Evolutionary conservation across 305 asterid genomes (phyloP).

Genomic region (Coffea humblotiana): DNA sequence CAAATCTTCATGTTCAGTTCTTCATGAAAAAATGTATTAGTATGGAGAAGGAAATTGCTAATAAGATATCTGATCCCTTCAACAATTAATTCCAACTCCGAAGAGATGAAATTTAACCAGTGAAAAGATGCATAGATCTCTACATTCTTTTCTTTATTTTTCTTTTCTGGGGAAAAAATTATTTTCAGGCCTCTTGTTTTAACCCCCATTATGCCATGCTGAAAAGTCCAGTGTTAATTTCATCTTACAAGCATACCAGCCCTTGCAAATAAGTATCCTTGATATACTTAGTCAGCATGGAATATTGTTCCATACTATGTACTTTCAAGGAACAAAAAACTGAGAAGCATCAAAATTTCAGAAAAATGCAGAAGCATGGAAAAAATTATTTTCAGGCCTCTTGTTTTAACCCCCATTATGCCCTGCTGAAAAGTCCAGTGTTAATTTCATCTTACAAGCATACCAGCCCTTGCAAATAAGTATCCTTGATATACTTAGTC

Average conservation of each 20-base stretch:
- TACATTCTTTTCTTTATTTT: no score
- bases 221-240: not conserved
- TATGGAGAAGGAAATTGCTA: not conserved
- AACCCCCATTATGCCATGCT: not conserved
- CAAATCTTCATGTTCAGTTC: not conserved
- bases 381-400: not conserved
- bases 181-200: not conserved
- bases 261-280: not conserved
- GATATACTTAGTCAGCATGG: not conserved
- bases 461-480: not conserved
- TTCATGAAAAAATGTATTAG: not conserved
- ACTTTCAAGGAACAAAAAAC: not conserved
- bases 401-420: not conserved
- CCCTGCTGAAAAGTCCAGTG: not conserved
- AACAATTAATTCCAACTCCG: not conserved
- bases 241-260: not conserved
- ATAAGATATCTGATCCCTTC: not conserved
- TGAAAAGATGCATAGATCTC: no score
- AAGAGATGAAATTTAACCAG: no score
- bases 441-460: not conserved
- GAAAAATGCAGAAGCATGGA: no score
- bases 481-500: not conserved
- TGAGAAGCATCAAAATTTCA: not conserved
- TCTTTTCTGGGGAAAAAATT: no score
- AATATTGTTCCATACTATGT: not conserved